These are phyloP conservation scores for Ogataea paradorogensis DNA, from an alignment of 805 yeast genomes.

Conservation along the genomic window DNA sequence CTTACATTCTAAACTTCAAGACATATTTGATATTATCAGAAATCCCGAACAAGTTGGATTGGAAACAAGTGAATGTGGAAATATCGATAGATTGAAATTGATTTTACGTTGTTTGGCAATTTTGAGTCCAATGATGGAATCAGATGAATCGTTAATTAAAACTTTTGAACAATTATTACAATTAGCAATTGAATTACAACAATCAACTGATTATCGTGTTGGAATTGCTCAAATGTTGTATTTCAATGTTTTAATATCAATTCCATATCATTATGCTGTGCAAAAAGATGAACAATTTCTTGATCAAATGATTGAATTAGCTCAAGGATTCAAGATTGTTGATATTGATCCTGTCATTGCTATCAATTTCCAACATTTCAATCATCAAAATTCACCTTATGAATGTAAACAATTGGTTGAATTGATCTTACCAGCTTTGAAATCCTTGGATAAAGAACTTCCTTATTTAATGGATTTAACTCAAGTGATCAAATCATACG, in stretches of 20 bases:
- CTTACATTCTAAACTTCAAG: constrained; percentile 62
- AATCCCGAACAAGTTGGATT: constrained; percentile 17
- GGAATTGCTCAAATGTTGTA: constrained; percentile 68
- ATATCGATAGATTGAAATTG: constrained; percentile 70
- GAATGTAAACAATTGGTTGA: constrained; percentile 46
- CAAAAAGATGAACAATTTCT: constrained; percentile 30
- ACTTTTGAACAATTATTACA: constrained; percentile 54
- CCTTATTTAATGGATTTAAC: constrained; percentile 39
- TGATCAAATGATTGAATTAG: constrained; percentile 45
- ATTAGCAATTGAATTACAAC: constrained; percentile 56
- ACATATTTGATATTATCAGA: constrained; percentile 39
- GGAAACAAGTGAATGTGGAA: constrained; percentile 44
- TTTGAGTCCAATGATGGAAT: constrained; percentile 58
- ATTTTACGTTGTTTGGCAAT: constrained; percentile 67
- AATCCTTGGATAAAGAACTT: constrained; percentile 41
- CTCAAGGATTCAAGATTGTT: constrained; percentile 29
- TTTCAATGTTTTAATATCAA: constrained; percentile 55
- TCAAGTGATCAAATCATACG: constrained; percentile 16
- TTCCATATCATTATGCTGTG: constrained; percentile 50
- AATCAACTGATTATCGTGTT: constrained; percentile 38
- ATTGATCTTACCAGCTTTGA: constrained; percentile 52
- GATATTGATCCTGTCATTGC: neutral
- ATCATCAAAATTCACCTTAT: constrained; percentile 43
- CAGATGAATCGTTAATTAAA: constrained; percentile 37
- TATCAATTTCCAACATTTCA: constrained; percentile 33